A percentile compares a stretch with the other conserved stretches of the same genome.
phyloP scores from a whole-genome alignment of 1,139 yeast genomes.

The Yamadazyma membranifaciens region DNA sequence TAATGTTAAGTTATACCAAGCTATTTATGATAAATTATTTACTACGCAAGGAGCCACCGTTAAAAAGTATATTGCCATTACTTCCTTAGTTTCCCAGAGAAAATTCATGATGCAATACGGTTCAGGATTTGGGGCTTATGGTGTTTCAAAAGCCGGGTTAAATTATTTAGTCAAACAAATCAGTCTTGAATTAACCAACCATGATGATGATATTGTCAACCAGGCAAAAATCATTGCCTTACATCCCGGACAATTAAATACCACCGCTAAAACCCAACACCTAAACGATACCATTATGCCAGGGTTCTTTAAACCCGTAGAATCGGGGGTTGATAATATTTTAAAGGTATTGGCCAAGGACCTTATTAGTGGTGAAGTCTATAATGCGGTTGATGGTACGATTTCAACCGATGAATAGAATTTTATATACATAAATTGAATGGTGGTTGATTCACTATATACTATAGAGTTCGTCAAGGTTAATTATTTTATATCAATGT shows the following conservation, averaged over 20 bases:
- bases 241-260: constrained; percentile 3
- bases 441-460: no score
- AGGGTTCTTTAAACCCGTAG: not conserved
- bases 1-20: constrained; percentile 9
- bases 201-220: not conserved
- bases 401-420: no score
- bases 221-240: not conserved
- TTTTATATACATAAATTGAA: no score
- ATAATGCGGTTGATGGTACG: constrained; percentile 1
- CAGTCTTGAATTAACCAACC: not conserved
- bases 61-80: constrained; percentile 8
- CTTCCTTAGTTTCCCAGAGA: constrained; percentile 4
- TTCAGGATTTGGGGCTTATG: constrained; percentile 1
- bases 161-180: constrained; percentile 4
- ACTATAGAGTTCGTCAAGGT: no score
- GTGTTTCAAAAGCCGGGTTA: constrained; percentile 5
- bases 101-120: not conserved
- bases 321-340: not conserved
- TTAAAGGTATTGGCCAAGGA: not conserved
- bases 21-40: constrained; percentile 9
- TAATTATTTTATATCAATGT: not conserved
- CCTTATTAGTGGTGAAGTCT: not conserved
- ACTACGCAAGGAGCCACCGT: not conserved
- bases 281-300: not conserved
- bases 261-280: not conserved